Conservation (phyloP, 2,329 filamentous ascomycete genomes). For the Lizonia empirigonia region DNA sequence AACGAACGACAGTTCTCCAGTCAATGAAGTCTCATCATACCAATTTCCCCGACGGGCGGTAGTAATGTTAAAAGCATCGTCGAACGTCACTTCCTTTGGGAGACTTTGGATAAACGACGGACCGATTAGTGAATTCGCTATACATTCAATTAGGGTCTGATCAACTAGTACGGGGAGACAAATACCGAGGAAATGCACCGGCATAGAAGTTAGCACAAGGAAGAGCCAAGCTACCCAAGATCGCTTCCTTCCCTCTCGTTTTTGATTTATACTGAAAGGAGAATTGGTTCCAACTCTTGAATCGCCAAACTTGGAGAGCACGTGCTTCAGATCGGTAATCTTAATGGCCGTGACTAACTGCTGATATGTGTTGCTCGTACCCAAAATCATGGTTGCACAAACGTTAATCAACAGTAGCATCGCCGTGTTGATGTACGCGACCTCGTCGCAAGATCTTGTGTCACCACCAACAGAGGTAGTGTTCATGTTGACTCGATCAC, state of each 20-base stretch:
- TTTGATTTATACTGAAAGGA: conserved; percentile 41
- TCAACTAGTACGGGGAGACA: background rate
- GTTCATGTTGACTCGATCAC: conserved; percentile 23
- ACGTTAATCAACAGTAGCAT: conserved; percentile 38
- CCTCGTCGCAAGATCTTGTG: conserved; percentile 23
- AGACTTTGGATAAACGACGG: conserved; percentile 26
- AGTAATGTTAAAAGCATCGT: conserved; percentile 10
- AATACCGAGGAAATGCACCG: conserved; percentile 34
- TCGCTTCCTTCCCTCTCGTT: conserved; percentile 24
- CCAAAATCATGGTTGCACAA: conserved; percentile 39
- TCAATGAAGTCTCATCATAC: background rate
- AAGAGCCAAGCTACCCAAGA: conserved; percentile 39
- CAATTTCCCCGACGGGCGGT: background rate
- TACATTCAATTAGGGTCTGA: background rate
- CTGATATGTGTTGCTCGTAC: conserved; percentile 44
- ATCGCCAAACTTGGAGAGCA: conserved; percentile 38
- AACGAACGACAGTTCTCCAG: background rate
- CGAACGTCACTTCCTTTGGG: conserved; percentile 19
- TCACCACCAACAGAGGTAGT: conserved; percentile 34
- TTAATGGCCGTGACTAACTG: conserved; percentile 38
- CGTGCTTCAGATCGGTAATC: conserved; percentile 31
- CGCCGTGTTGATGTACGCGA: conserved; percentile 29
- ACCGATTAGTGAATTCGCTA: conserved; percentile 37
- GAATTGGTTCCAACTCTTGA: conserved; percentile 42
- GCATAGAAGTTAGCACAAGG: conserved; percentile 32